Evolutionary conservation across 2,329 filamentous ascomycete species (phyloP).

Genomic region (Colletotrichum sp.): DNA sequence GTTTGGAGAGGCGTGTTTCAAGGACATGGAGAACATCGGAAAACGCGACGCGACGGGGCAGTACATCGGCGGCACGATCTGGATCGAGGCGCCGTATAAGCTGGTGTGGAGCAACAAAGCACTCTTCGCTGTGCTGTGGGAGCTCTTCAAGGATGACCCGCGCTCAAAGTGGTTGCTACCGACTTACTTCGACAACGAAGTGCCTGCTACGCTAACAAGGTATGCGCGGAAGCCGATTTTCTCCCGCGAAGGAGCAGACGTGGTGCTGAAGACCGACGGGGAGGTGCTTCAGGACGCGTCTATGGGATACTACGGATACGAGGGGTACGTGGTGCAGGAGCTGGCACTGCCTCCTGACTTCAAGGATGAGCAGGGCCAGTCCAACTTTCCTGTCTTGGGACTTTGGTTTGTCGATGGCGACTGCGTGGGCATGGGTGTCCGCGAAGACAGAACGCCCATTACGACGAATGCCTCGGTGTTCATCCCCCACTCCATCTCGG

Average conservation of each 20-base stretch:
- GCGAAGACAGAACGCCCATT: not conserved
- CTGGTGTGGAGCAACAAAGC: not conserved
- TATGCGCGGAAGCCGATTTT: conserved; percentile 1
- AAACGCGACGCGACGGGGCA: not conserved
- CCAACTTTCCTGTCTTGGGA: not conserved
- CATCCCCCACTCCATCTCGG: not conserved
- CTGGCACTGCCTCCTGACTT: not conserved
- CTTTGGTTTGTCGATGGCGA: not conserved
- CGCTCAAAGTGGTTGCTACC: not conserved
- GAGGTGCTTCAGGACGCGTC: not conserved
- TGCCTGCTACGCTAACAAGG: not conserved
- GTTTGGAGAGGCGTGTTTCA: not conserved
- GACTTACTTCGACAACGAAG: not conserved
- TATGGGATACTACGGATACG: not conserved
- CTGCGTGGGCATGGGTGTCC: not conserved
- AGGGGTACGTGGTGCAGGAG: not conserved
- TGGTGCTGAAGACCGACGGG: not conserved
- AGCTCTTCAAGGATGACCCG: not conserved
- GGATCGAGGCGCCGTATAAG: not conserved
- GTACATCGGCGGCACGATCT: not conserved
- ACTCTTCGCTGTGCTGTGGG: not conserved
- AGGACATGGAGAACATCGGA: not conserved
- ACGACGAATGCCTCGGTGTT: not conserved
- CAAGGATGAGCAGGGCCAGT: not conserved
- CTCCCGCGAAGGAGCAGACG: not conserved